phyloP scores from a whole-genome alignment of 129 eudicot species.

The Lactuca saligna region DNA sequence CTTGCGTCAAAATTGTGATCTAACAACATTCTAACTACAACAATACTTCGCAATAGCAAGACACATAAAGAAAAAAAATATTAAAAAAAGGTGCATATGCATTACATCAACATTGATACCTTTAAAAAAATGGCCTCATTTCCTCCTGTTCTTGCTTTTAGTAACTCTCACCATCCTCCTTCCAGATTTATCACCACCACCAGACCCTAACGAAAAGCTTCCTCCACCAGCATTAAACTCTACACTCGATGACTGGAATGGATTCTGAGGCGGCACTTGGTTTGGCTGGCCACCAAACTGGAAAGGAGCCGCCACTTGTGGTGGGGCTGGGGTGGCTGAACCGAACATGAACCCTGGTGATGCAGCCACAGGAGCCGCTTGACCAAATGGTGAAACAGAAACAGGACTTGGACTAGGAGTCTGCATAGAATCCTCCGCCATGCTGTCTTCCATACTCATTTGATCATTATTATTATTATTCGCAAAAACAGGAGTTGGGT shows the following conservation, averaged over 20 bases:
- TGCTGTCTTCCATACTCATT: conserved; percentile 83
- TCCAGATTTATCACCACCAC: conserved; percentile 70
- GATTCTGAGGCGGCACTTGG: conserved; percentile 48
- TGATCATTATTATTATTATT: conserved; percentile 38
- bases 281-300: conserved; percentile 72
- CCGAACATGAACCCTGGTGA: conserved; percentile 58
- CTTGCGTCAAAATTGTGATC: conserved; percentile 36
- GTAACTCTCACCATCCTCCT: conserved; percentile 52
- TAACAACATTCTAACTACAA: conserved; percentile 36
- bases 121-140: conserved; percentile 24
- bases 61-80: neutral
- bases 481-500: conserved; percentile 37
- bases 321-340: conserved; percentile 39
- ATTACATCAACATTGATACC: conserved; percentile 5
- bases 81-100: neutral
- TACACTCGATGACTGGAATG: conserved; percentile 75
- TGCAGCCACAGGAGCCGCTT: conserved; percentile 30
- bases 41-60: conserved; percentile 29
- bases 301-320: conserved; percentile 41
- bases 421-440: conserved; percentile 96
- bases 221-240: conserved; percentile 74
- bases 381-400: conserved; percentile 54
- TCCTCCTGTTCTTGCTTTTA: conserved; percentile 49
- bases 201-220: conserved; percentile 85
- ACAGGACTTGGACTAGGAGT: conserved; percentile 40